A percentile compares a stretch with the other conserved stretches of the same genome.
Conservation (phyloP, 306 rosid genomes). For the Quercus agrifolia region DNA sequence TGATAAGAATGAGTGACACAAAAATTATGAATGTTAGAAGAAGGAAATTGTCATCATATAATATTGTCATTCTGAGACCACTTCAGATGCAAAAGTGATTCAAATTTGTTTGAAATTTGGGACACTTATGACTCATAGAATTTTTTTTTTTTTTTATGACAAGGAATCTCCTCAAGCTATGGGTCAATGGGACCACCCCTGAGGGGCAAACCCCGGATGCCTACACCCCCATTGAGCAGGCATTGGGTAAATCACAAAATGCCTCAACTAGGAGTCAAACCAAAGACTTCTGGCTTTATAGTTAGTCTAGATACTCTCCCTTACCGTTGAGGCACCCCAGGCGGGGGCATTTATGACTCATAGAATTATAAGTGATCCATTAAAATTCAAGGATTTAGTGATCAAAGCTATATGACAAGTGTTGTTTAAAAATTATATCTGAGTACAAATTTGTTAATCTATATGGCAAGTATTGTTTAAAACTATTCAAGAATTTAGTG, state of each 20-base stretch:
- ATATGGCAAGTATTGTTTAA: too few relatives aligned
- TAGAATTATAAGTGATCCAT: not conserved
- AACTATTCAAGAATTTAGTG: not conserved
- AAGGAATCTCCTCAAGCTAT: too few relatives aligned
- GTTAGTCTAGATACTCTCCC: too few relatives aligned
- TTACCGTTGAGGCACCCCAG: too few relatives aligned
- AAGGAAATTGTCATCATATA: not conserved
- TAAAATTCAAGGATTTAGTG: not conserved
- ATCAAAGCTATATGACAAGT: not conserved
- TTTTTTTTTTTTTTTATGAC: not conserved
- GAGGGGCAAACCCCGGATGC: too few relatives aligned
- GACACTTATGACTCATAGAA: not conserved
- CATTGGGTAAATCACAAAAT: too few relatives aligned
- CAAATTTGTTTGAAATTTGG: not conserved
- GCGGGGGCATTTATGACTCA: not conserved
- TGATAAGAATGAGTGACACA: not conserved
- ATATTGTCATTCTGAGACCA: not conserved
- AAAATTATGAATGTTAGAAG: not conserved
- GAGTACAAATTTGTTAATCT: not conserved
- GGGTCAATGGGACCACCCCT: too few relatives aligned
- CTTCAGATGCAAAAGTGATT: not conserved
- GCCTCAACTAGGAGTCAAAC: too few relatives aligned
- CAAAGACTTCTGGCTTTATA: too few relatives aligned
- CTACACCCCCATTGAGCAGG: too few relatives aligned
- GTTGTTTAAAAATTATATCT: too few relatives aligned